Conservation (phyloP, 1,139 yeast genomes). For the Yamadazyma mexicana region DNA sequence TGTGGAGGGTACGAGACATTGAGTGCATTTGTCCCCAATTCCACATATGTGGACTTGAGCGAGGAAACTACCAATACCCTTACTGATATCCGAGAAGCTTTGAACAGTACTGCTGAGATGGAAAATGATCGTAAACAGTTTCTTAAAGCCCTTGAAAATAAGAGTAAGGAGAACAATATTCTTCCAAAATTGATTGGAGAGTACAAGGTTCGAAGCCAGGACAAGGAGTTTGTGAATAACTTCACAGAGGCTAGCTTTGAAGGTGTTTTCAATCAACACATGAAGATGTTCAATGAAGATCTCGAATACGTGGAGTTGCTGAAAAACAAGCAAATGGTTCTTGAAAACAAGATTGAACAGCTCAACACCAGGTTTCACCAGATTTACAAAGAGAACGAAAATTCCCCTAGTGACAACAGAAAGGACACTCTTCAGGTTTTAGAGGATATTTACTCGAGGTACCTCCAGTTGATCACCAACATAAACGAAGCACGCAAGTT, state of each 20-base stretch:
- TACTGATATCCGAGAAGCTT: slow-evolving; percentile 40
- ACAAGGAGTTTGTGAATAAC: slow-evolving; percentile 10
- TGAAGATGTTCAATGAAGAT: slow-evolving; percentile 42
- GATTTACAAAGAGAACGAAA: slow-evolving; percentile 11
- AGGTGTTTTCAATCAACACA: slow-evolving; percentile 33
- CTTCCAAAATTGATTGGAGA: slow-evolving; percentile 52
- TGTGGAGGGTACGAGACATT: slow-evolving; percentile 44
- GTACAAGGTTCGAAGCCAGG: slow-evolving; percentile 26
- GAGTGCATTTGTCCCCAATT: slow-evolving; percentile 50
- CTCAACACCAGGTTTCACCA: slow-evolving; percentile 38
- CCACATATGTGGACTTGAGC: slow-evolving; percentile 42
- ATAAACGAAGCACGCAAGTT: slow-evolving; percentile 70
- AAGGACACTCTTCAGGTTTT: slow-evolving; percentile 53
- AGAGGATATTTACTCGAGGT: slow-evolving; percentile 55
- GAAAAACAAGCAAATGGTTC: slow-evolving; percentile 38
- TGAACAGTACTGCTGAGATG: slow-evolving; percentile 25
- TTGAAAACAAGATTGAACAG: slow-evolving; percentile 45
- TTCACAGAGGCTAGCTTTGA: slow-evolving; percentile 33
- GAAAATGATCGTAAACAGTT: slow-evolving; percentile 38
- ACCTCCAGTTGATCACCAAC: slow-evolving; percentile 56
- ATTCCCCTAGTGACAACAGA: slow-evolving; percentile 28
- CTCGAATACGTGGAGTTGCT: slow-evolving; percentile 36
- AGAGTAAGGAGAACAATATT: slow-evolving; percentile 47
- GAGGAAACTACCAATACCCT: slow-evolving; percentile 37
- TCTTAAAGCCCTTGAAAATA: slow-evolving; percentile 42